Percentiles rank a stretch among this genome's conserved stretches.
Conservation (phyloP, 306 rosid genomes). For the Potentilla sterilis region DNA sequence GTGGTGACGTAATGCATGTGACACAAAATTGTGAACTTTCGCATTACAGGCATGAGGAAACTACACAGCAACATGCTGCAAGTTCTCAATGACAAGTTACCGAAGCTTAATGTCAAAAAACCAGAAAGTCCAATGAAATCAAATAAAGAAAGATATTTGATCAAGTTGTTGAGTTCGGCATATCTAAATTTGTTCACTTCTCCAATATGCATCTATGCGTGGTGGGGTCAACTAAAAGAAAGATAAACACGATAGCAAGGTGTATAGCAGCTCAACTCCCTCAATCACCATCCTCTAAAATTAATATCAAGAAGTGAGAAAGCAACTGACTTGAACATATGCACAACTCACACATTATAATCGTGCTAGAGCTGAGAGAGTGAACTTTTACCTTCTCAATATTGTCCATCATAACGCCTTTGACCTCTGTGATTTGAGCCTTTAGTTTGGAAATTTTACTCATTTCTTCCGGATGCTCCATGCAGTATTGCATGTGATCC, state of each 20-base stretch:
- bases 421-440: conserved; percentile 96
- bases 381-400: conserved; percentile 73
- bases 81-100: background rate
- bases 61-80: background rate
- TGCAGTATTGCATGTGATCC: conserved; percentile 95
- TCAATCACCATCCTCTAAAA: background rate
- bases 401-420: conserved; percentile 94
- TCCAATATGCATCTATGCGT: background rate
- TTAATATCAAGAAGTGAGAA: background rate
- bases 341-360: background rate
- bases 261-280: background rate
- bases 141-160: background rate
- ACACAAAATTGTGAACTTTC: background rate
- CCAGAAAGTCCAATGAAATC: background rate
- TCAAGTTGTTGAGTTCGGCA: background rate
- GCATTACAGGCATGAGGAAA: background rate
- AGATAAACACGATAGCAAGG: background rate
- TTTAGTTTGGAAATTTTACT: conserved; percentile 89
- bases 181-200: background rate
- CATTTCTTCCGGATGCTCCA: conserved; percentile 91
- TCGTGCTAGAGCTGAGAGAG: background rate
- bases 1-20: background rate
- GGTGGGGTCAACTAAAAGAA: background rate
- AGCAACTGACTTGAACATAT: background rate
- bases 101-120: background rate